phyloP scores from a whole-genome alignment of 2,329 filamentous ascomycete genomes.

The Epicoccum nigrum region DNA sequence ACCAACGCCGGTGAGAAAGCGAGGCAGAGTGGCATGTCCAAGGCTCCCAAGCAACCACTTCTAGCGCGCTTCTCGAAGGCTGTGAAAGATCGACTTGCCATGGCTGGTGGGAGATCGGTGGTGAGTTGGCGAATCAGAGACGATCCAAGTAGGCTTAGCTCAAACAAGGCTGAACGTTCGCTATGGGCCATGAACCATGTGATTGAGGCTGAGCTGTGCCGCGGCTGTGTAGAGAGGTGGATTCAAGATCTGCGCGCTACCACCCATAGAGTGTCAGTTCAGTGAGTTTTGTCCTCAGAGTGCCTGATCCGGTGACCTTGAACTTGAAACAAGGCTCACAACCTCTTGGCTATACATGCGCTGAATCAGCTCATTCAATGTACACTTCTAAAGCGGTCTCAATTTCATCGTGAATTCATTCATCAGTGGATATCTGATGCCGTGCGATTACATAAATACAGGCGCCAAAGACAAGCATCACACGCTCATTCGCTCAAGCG shows the following conservation, averaged over 20 bases:
- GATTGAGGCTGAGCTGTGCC: conserved; percentile 14
- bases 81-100: neutral
- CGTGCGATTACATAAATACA: conserved; percentile 11
- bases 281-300: neutral
- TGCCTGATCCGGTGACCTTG: neutral
- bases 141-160: neutral
- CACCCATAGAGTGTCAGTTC: neutral
- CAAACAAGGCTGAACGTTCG: neutral
- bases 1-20: neutral
- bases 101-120: too few species aligned
- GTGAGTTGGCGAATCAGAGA: conserved; percentile 1
- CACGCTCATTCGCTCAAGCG: conserved; percentile 9
- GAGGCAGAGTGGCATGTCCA: neutral
- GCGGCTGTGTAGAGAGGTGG: neutral
- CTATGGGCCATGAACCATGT: neutral
- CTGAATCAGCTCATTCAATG: too few species aligned
- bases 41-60: neutral
- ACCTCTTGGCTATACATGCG: neutral
- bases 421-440: conserved; percentile 1
- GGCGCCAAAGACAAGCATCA: neutral
- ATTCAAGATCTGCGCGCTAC: neutral
- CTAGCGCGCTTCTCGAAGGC: conserved; percentile 12
- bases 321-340: neutral
- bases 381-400: neutral
- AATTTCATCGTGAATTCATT: conserved; percentile 1